phyloP scores from a whole-genome alignment of 2,329 filamentous ascomycete genomes.

The Ilyonectria sp. region DNA sequence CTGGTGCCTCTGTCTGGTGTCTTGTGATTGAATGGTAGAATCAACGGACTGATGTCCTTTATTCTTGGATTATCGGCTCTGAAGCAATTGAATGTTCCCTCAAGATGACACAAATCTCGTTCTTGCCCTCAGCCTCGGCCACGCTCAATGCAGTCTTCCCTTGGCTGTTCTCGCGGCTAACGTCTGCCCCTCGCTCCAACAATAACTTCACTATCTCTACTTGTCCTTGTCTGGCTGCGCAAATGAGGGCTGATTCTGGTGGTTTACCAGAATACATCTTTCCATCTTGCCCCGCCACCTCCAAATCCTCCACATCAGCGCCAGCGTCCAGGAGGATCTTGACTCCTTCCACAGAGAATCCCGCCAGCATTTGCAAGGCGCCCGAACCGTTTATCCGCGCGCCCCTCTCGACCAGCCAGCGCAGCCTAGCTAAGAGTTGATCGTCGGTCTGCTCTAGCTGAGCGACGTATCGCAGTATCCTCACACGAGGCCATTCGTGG shows the following conservation, averaged over 20 bases:
- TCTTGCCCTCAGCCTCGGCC: neutral
- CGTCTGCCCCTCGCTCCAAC: slow-evolving; percentile 1
- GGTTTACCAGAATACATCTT: neutral
- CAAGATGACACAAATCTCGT: neutral
- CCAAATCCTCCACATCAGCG: slow-evolving; percentile 12
- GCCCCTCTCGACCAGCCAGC: slow-evolving; percentile 10
- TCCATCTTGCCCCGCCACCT: neutral
- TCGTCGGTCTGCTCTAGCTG: slow-evolving; percentile 2
- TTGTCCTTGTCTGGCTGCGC: neutral
- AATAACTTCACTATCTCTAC: slow-evolving; percentile 11
- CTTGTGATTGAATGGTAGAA: no score
- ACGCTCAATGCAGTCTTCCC: neutral
- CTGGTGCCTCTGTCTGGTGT: no score
- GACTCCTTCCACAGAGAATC: neutral
- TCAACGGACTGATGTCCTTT: no score
- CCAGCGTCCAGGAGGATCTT: slow-evolving; percentile 4
- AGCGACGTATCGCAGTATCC: neutral
- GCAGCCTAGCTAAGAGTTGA: neutral
- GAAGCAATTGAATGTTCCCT: neutral
- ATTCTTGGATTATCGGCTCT: no score
- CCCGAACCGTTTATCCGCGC: slow-evolving; percentile 2
- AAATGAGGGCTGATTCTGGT: slow-evolving; percentile 4
- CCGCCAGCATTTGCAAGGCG: neutral
- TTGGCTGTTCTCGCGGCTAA: slow-evolving; percentile 54
- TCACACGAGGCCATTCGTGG: slow-evolving; percentile 9